Evolutionary conservation across 768 basidiomycete species (phyloP), one percentile per base, ranked within the genome.

Genomic region (Lactifluus rugatus): DNA sequence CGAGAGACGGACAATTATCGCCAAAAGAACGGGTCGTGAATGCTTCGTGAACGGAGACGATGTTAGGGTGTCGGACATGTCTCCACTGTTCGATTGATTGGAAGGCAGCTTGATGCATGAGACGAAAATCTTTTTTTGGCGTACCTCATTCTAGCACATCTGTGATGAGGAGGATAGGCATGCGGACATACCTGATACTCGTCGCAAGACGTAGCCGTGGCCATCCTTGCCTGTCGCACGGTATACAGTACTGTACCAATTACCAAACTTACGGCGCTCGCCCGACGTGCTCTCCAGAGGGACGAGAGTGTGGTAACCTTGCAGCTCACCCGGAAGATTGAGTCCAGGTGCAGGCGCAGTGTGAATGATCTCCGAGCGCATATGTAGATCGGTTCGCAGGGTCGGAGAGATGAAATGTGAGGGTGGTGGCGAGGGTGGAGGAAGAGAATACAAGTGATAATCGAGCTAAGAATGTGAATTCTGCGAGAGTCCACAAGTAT

Each of bases 11-110:
- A 95, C 94, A 98, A 64, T 85, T 86, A 69, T 98, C 96, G 54
- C 84, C 83, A 70, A 99, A 99, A 0, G 89, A 82, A 28, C 85
- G 80, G 0, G 95, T 95, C 0, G 96, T 98, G 74, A 99, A 97
- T 0, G 95, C 96, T 69, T 98, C 96, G 49, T 81, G 79, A 21
- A 98, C 74, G 9, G 81, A 71, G 16, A 95, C 82, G 59, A 99
- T 85, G 62, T 81, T 85, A 0, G 96, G 93, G 72, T 98, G 95
- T 17, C 76, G 79, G 56, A 98, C 75, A 45, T 80, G 76, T 1
- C 83, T 82, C 96, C 96, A 99, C 16, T 82, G 74, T 63, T 96
- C 94, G 47, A 97, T 85, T 9, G 83, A 73, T 13, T 72, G 73
- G 66, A 99, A 94, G 1, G 95, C 93, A 21, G 78, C 74, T 66